phyloP scores from a whole-genome alignment of 805 yeast genomes.

The Spathaspora sp. region DNA sequence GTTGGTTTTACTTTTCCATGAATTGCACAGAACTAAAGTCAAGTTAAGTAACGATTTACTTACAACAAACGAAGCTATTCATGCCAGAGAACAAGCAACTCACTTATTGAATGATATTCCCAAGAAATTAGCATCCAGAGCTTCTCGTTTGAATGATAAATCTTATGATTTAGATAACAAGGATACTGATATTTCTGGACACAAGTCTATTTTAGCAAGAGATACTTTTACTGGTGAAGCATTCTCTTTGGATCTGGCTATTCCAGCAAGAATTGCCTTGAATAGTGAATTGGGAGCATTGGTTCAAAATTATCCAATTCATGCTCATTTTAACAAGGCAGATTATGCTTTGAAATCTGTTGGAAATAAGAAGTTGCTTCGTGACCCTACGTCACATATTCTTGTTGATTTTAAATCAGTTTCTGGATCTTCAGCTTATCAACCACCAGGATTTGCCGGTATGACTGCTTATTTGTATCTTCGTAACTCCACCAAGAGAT shows the following conservation, averaged over 20 bases:
- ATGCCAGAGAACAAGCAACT: slow-evolving; percentile 50
- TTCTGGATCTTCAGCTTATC: slow-evolving; percentile 50
- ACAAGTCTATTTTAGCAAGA: slow-evolving; percentile 65
- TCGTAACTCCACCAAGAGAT: slow-evolving; percentile 56
- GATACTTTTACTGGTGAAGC: slow-evolving; percentile 57
- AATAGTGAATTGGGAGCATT: slow-evolving; percentile 70
- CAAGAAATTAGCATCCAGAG: slow-evolving; percentile 48
- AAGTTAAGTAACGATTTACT: slow-evolving; percentile 47
- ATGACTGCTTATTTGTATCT: slow-evolving; percentile 71
- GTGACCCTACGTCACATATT: slow-evolving; percentile 60
- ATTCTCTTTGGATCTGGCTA: slow-evolving; percentile 35
- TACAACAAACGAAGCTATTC: slow-evolving; percentile 49
- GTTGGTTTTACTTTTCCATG: slow-evolving; percentile 49
- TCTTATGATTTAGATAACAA: slow-evolving; percentile 38
- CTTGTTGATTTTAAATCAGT: slow-evolving; percentile 76
- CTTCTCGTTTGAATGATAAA: slow-evolving; percentile 36
- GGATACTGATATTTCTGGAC: slow-evolving; percentile 55
- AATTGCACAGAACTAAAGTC: slow-evolving; percentile 56
- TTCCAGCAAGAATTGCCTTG: slow-evolving; percentile 59
- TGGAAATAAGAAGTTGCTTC: slow-evolving; percentile 43
- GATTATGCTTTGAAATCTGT: slow-evolving; percentile 41
- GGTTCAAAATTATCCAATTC: slow-evolving; percentile 65
- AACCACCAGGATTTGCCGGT: slow-evolving; percentile 67
- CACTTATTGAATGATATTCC: slow-evolving; percentile 55
- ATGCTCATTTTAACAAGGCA: slow-evolving; percentile 25